Evolutionary conservation across 306 rosid genomes (phyloP).

Genomic region (Vigna nakashimae): DNA sequence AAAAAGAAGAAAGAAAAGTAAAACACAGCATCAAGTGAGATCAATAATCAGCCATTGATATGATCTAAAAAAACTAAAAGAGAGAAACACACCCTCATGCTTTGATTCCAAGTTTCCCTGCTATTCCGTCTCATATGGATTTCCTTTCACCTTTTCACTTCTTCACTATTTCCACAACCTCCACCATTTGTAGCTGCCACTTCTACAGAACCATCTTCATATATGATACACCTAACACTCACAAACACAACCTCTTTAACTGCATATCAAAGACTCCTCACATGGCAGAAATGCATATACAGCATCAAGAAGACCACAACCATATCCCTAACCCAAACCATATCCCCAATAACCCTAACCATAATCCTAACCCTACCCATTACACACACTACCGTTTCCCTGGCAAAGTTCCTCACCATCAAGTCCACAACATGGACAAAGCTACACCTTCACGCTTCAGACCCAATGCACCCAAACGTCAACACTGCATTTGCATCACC

Average conservation of each 20-base stretch:
- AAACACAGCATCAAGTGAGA: conserved; percentile 19
- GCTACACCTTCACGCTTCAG: not conserved
- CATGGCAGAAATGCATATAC: conserved; percentile 44
- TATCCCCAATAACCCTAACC: not conserved
- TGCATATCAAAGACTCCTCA: not conserved
- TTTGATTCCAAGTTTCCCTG: conserved; percentile 42
- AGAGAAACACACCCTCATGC: not conserved
- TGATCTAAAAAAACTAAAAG: conserved; percentile 28
- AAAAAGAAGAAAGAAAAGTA: not conserved
- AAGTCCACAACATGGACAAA: not conserved
- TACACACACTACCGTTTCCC: not conserved
- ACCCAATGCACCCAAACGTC: conserved; percentile 37
- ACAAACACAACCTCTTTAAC: conserved; percentile 9
- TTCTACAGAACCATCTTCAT: not conserved
- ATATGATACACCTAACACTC: not conserved
- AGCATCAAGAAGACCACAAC: conserved; percentile 32
- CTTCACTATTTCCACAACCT: conserved; percentile 28
- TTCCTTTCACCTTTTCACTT: conserved; percentile 40
- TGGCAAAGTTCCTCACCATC: conserved; percentile 14
- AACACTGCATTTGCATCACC: conserved; percentile 60
- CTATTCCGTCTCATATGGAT: conserved; percentile 45
- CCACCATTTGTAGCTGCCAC: not conserved
- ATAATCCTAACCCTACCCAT: not conserved
- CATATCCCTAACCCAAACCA: not conserved
- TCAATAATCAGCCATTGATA: conserved; percentile 26